Evolutionary conservation across 2,329 filamentous ascomycete species (phyloP), one percentile per base, ranked within the genome.

Genomic region (Neonectria hederae): DNA sequence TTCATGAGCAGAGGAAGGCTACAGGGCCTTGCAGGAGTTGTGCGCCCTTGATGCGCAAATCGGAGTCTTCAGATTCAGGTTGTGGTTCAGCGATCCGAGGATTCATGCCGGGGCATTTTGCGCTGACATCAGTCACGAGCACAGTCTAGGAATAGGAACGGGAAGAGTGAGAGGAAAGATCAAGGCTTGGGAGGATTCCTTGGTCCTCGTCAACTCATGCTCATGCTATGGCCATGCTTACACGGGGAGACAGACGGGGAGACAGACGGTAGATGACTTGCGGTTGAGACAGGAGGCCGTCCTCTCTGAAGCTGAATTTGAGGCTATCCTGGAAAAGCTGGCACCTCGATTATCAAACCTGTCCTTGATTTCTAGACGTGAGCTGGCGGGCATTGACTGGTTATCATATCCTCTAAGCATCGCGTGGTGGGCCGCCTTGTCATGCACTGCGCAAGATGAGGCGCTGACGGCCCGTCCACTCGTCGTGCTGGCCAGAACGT

Each of bases 1-100:
- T 59, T 66, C 45, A 54, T 30, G 55, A 59, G 59, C 60, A 66
- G 65, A 65, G 63, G 62, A 56, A 53, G 58, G 38, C 54, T 45
- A 38, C 43, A 61, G 55, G 46, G 43, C 38, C 48, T 60, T 59
- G 51, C 53, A 56, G 52, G 5, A 42, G 40, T 53, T 55, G 60
- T 58, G 43, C 63, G 42, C 51, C 46, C 46, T 26, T 22, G 42
- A 32, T 56, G 28, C 43, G 28, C 48, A 46, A 54, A 49, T 48
- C 28, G 53, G 40, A 57, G 45, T 43, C 49, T 60, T 45, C 42
- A 52, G 30, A 13, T 43, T 51, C 51, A 59, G 43, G 55, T 48
- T 35, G 32, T 53, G 52, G 48, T 43, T 61, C 52, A 19, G 43
- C 38, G 26, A 40, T 45, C 54, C 49, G 60, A 54, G 30, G 30